Base-by-base conservation (phyloP, 495 filamentous ascomycete species). In the Daldinia bambusicola region DNA sequence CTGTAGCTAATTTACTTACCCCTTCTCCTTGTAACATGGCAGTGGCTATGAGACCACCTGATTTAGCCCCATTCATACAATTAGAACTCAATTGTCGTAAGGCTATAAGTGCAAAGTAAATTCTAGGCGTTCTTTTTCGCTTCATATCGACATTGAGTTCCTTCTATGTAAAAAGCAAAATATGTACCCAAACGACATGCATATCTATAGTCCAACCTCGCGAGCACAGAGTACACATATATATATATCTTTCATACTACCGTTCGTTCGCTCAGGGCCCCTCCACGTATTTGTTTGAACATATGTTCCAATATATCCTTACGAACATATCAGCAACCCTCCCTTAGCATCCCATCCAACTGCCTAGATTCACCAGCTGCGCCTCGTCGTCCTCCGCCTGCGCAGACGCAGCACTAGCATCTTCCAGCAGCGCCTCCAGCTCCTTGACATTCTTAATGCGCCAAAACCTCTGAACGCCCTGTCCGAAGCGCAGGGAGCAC, bases 391-490 rank as follows among this genome's bases (percentile, higher is more conserved):
- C 66, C 6, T 56, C 12, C 1, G 60, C 48, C 13, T 68, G 63
- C 34, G 60, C 14, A 6, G 2, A 61, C 34, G 60, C 14, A 6
- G 2, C 12, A 5, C 57, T 65, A 0, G 52, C 32, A 41, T 78
- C 77, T 13, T 80, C 75, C 18, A 83, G 32, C 26, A 84, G 63
- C 18, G 72, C 66, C 75, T 93, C 88, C 68, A 97, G 82, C 43
- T 89, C 89, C 73, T 85, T 84, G 41, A 86, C 79, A 37, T 86
- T 80, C 80, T 89, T 91, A 67, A 92, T 85, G 67, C 84, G 79
- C 91, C 92, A 97, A 76, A 97, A 97, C 20, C 80, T 82, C 57
- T 86, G 81, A 51, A 92, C 85, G 0, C 90, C 94, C 16, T 88
- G 82, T 2, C 86, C 87, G 72, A 96, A 88, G 60, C 90, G 76